Base-by-base conservation (phyloP, 345 rosid genomes). In the Xanthoceras sorbifolium region DNA sequence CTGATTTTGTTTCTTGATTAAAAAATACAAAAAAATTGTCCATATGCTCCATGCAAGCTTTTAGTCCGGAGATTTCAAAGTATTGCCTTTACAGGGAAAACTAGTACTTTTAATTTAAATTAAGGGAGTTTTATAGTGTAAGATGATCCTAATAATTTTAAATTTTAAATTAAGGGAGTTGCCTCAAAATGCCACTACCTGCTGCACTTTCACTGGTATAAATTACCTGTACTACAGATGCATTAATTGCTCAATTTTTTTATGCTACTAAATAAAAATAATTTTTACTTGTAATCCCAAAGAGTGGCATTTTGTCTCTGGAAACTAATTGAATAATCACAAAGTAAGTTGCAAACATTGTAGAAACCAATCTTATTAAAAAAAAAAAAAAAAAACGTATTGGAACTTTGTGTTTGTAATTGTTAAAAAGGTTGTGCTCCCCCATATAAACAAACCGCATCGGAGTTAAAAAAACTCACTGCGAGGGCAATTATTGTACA, bases 311-410 rank as follows among this genome's bases (percentile, higher is more conserved):
- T 31, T 69, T 55, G 38, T 69, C 42, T 15, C 34, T 36, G 12
- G 5, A 71, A 20, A 32, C 10, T 2, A 18, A 28, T 20, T 44
- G 10, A 22, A 3, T 29, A 54, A 64, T 12, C 9, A 20, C 25
- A 0, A 48, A 36, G 73, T 5, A 32, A 61, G 29, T 5, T n/a
- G 11, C n/a, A 20, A 62, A 50, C 84, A 69, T 82, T 70, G 82
- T 75, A 71, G 72, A 71, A 71, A 78, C 74, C 79, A 78, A 69
- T 22, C 42, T 62, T 26, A 69, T 40, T 71, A 61, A 67, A 76
- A n/a, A n/a, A n/a, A n/a, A n/a, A n/a, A n/a, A n/a, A n/a, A n/a
- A n/a, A 65, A 46, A 75, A 75, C 78, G 20, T 20, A 17, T 44
- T 48, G 77, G 74, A 55, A 9, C 3, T 2, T 74, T 61, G 59